phyloP scores from a whole-genome alignment of 2,329 filamentous ascomycete species.

The Malbranchea zuffiana region DNA sequence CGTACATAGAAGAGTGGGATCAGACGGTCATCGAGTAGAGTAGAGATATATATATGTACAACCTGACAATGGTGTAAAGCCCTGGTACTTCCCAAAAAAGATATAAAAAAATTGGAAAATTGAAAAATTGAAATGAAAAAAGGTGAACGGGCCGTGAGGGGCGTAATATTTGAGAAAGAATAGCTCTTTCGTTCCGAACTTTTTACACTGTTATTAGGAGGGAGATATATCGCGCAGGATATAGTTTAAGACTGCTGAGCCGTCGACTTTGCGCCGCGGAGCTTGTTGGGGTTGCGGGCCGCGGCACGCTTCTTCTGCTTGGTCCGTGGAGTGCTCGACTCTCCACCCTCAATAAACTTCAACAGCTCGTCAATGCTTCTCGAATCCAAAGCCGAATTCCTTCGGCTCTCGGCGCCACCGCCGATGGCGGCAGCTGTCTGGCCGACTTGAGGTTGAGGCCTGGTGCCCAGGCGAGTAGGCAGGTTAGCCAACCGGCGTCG shows the following conservation, averaged over 20 bases:
- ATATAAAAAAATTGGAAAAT: background rate
- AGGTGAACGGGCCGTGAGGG: background rate
- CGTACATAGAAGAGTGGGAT: slow-evolving; percentile 8
- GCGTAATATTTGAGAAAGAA: background rate
- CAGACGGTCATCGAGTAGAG: slow-evolving; percentile 12
- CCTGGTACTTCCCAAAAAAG: slow-evolving; percentile 4
- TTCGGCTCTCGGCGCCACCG: slow-evolving; percentile 27
- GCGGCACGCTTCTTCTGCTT: slow-evolving; percentile 38
- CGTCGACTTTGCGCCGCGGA: slow-evolving; percentile 34
- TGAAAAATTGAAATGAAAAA: background rate
- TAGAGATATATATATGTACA: slow-evolving; percentile 14
- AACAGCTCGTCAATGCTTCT: slow-evolving; percentile 87
- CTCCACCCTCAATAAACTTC: slow-evolving; percentile 78
- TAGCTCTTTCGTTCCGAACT: background rate
- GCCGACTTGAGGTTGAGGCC: slow-evolving; percentile 53
- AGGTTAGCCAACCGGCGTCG: slow-evolving; percentile 62
- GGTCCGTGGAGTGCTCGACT: slow-evolving; percentile 29
- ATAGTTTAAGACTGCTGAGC: slow-evolving; percentile 23
- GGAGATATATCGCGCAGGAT: no score
- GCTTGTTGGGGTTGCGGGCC: slow-evolving; percentile 34
- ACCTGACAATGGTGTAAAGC: slow-evolving; percentile 1
- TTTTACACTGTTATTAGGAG: slow-evolving; percentile 4
- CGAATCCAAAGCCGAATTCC: slow-evolving; percentile 49
- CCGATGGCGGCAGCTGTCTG: slow-evolving; percentile 43
- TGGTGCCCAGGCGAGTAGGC: slow-evolving; percentile 49